Evolutionary conservation across 2,329 filamentous ascomycete species (phyloP), one percentile per base, ranked within the genome.

Genomic region (Aspergillus thermomutatus): DNA sequence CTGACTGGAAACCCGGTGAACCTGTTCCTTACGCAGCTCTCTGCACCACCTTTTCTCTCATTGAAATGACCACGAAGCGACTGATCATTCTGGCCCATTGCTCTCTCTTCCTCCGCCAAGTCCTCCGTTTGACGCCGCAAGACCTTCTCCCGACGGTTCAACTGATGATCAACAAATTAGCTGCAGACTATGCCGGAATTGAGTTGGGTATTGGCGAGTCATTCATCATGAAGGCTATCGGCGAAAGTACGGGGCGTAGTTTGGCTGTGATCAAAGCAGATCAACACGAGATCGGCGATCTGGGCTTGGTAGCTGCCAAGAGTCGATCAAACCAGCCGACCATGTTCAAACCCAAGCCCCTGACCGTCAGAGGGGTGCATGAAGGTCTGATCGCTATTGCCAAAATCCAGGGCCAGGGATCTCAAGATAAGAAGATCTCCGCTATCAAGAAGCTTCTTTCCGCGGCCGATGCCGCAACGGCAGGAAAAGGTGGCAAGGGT

Each of bases 161-260:
- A 60, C 84, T 99, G 28, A 97, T 99, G 94, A 90, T 96, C 74
- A 97, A 97, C 77, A 97, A 97, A 73, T 85, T 99, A 26, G 94
- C 94, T 2, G 93, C 94, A 3, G 94, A 99, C 69, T 99, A 97
- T 72, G 89, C 92, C 46, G 94, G 94, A 21, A 92, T 99, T 60
- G 94, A 99, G 75, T 82, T 99, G 28, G 94, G 94, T n/a, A 99
- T 99, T 66, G 94, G 94, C 55, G 94, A 99, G 76, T 97, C 93
- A 0, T 77, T 99, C 27, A 97, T 99, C 67, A 97, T 97, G 92
- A 99, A 97, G 74, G 91, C 94, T 4, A 96, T 99, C 68, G 93
- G 93, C 10, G 93, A 97, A 77, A 89, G 88, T 28, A 99, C 94
- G 0, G 94, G 94, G 9, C 87, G 94, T 59, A 96, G 87, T 67